Evolutionary conservation across 805 yeast genomes (phyloP).

Genomic region (Ogataea allantospora): DNA sequence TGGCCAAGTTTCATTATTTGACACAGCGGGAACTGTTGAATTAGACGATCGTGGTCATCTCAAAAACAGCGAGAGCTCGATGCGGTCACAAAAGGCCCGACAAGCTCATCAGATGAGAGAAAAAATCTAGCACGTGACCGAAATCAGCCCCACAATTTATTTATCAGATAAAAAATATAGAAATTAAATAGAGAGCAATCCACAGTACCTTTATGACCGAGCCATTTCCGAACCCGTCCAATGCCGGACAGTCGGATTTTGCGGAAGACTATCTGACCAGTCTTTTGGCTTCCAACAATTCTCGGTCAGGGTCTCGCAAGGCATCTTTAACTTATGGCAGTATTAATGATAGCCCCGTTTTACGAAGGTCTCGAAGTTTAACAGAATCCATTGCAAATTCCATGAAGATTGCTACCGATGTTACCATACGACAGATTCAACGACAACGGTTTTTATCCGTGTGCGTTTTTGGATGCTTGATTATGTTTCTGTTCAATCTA

Average conservation of each 20-base stretch:
- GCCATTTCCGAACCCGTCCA: conserved; percentile 22
- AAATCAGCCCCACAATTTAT: neutral
- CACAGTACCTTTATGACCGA: conserved; percentile 13
- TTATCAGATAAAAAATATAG: conserved; percentile 2
- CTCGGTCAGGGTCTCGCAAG: conserved; percentile 13
- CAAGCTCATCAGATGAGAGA: conserved; percentile 29
- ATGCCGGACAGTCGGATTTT: conserved; percentile 10
- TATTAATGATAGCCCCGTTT: conserved; percentile 11
- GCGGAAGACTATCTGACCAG: conserved; percentile 19
- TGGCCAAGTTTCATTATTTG: conserved; percentile 77
- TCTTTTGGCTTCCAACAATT: conserved; percentile 12
- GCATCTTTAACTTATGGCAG: conserved; percentile 15
- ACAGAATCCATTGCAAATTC: conserved; percentile 32
- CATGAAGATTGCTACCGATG: conserved; percentile 27
- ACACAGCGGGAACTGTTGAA: conserved; percentile 72
- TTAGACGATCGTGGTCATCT: conserved; percentile 78
- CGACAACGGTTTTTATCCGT: conserved; percentile 43
- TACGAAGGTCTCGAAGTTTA: conserved; percentile 22
- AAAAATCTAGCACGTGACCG: conserved; percentile 1
- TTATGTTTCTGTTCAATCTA: conserved; percentile 56
- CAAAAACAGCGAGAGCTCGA: conserved; percentile 44
- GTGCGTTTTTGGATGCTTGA: conserved; percentile 47
- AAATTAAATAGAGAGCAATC: conserved; percentile 1
- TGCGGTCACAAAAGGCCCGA: conserved; percentile 39
- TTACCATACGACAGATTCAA: conserved; percentile 30